Evolutionary conservation across 768 basidiomycete genomes (phyloP).

Genomic region (Pleurotus djamor): DNA sequence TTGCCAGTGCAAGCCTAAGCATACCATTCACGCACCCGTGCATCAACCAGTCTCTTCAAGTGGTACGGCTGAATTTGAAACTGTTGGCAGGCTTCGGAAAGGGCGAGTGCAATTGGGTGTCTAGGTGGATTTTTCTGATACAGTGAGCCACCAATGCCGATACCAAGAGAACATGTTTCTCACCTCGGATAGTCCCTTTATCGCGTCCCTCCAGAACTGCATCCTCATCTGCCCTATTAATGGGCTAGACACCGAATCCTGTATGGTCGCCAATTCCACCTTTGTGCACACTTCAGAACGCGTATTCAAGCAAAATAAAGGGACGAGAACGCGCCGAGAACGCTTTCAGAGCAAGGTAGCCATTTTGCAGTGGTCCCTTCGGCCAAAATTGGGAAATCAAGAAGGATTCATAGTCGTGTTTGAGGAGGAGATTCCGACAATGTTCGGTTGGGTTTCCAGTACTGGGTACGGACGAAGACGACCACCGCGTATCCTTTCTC

Average conservation of each 20-base stretch:
- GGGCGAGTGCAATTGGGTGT: constrained; percentile 78
- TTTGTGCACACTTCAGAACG: constrained; percentile 23
- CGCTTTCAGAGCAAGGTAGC: constrained; percentile 78
- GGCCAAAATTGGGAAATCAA: constrained; percentile 73
- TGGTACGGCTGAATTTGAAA: constrained; percentile 67
- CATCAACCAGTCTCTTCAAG: constrained; percentile 81
- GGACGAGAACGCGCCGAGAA: constrained; percentile 64
- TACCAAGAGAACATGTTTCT: constrained; percentile 15
- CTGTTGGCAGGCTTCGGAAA: constrained; percentile 52
- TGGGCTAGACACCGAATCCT: constrained; percentile 72
- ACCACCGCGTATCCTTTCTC: too few species aligned
- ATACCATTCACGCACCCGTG: constrained; percentile 53
- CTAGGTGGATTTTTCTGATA: constrained; percentile 70
- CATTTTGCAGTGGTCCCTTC: constrained; percentile 47
- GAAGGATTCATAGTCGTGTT: constrained; percentile 82
- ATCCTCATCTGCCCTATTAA: constrained; percentile 81
- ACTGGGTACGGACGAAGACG: neutral
- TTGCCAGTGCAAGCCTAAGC: constrained; percentile 2
- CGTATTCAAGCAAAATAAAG: constrained; percentile 9
- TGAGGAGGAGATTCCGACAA: constrained; percentile 70
- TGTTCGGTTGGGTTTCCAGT: constrained; percentile 49
- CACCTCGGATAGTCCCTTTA: constrained; percentile 68
- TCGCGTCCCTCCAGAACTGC: constrained; percentile 85
- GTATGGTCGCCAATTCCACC: constrained; percentile 77
- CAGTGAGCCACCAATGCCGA: constrained; percentile 7